phyloP scores from a whole-genome alignment of 129 eudicot species.

The Arctium minus region DNA sequence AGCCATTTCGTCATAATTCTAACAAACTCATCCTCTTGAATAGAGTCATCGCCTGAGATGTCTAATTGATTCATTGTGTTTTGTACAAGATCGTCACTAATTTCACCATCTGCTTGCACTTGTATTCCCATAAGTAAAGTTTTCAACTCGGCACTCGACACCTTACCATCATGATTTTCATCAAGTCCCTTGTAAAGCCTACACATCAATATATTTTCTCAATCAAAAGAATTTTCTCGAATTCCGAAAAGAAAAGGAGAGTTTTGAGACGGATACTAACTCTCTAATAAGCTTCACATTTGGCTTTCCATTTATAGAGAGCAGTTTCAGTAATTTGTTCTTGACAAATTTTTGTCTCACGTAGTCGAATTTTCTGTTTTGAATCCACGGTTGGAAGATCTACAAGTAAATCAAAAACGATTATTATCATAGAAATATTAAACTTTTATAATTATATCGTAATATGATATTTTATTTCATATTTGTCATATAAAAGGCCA shows the following conservation, averaged over 20 bases:
- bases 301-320: slow-evolving; percentile 49
- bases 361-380: slow-evolving; percentile 49
- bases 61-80: slow-evolving; percentile 53
- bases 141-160: slow-evolving; percentile 55
- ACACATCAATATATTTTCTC: not conserved
- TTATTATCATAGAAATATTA: not conserved
- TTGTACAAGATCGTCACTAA: slow-evolving; percentile 35
- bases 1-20: slow-evolving; percentile 40
- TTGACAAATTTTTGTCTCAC: slow-evolving; percentile 47
- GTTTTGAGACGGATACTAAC: slow-evolving; percentile 26
- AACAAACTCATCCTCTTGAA: slow-evolving; percentile 51
- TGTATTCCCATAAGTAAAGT: slow-evolving; percentile 51
- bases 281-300: slow-evolving; percentile 43
- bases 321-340: slow-evolving; percentile 48
- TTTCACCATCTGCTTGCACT: slow-evolving; percentile 47
- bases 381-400: slow-evolving; percentile 75
- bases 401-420: slow-evolving; percentile 1
- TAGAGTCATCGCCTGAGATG: slow-evolving; percentile 36
- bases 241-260: not conserved
- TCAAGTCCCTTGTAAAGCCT: slow-evolving; percentile 57
- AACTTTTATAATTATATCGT: not conserved
- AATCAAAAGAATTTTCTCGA: not conserved
- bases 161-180: slow-evolving; percentile 36
- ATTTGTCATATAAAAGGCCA: not conserved
- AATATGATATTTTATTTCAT: not conserved